Base-by-base conservation (phyloP, 305 asterid genomes). In the Fraxinus floribunda region DNA sequence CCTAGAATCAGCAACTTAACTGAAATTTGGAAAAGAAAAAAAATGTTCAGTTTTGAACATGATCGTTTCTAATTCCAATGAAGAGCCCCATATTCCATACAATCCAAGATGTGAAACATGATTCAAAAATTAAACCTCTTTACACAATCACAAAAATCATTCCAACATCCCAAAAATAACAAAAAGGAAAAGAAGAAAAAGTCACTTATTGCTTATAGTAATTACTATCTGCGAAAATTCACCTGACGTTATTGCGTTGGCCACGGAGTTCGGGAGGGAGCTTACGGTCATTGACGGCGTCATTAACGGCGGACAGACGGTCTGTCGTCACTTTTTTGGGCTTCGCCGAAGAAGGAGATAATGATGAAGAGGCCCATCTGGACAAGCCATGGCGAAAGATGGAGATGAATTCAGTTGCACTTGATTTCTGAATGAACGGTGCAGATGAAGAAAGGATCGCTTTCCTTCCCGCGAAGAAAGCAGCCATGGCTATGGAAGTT, bases 251-350 rank as follows among this genome's bases (percentile, higher is more conserved):
- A 82, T 92, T 91, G 26, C 95, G 95, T 77, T 90, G 97, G 77
- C 98, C 98, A 66, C 98, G 95, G 85, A 92, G 94, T 88, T 95
- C 97, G 79, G 94, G 93, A 36, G 98, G 97, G 20, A 95, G 95
- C 68, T 93, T 93, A 29, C 97, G 92, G 82, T 95, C 97, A 81
- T 90, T 90, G 83, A 92, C 91, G 87, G 93, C 83, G 87, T 95
- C 98, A 30, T 90, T 89, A 16, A 93, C 97, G 81, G 93, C 86
- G 84, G 97, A 91, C 44, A 94, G 92, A 55, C 97, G 98, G 72
- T 94, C 97, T 22, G 72, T 64, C 26, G 81, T 38, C 72, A 82
- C 73, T 86, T 90, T 79, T 11, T 74, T 82, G 34, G 87, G 55
- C 81, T 86, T 87, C 76, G 86, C 71, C 60, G 87, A 32, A 16